phyloP scores from a whole-genome alignment of 495 filamentous ascomycete species.

The Penicillium crystallinum region DNA sequence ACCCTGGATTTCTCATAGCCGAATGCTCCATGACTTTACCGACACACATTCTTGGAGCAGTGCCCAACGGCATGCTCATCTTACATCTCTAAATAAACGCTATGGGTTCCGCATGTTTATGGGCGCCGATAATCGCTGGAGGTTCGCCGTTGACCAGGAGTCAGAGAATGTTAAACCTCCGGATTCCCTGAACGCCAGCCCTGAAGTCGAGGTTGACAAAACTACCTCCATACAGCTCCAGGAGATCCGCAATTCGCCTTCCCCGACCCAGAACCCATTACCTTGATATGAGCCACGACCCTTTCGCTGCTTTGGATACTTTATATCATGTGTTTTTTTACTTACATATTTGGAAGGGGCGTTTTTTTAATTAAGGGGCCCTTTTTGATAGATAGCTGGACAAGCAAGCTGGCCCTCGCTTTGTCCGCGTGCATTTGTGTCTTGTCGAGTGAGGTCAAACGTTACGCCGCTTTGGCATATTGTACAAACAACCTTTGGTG shows the following conservation, averaged over 20 bases:
- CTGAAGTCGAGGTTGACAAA: slow-evolving; percentile 10
- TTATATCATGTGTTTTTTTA: background rate
- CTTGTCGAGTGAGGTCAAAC: no score
- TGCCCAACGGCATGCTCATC: slow-evolving; percentile 26
- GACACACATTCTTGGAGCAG: slow-evolving; percentile 33
- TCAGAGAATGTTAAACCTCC: slow-evolving; percentile 6
- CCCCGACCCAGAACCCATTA: background rate
- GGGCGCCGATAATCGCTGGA: slow-evolving; percentile 28
- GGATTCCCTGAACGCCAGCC: background rate
- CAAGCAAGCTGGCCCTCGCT: slow-evolving; percentile 1
- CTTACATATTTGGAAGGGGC: background rate
- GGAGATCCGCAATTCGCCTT: slow-evolving; percentile 7
- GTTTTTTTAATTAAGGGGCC: background rate
- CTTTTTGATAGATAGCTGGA: background rate
- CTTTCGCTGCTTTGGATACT: background rate
- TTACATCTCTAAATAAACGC: slow-evolving; percentile 27
- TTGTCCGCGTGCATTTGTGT: background rate
- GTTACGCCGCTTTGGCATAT: background rate
- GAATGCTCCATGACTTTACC: slow-evolving; percentile 34
- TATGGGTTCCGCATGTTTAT: slow-evolving; percentile 37
- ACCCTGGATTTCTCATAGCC: slow-evolving; percentile 38
- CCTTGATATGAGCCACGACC: background rate
- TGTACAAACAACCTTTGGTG: background rate
- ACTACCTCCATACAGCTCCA: slow-evolving; percentile 14
- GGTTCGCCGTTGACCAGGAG: slow-evolving; percentile 38